These are phyloP conservation scores for Fusarium annulatum DNA, from an alignment of 2,329 filamentous ascomycete genomes.

Conservation along the genomic window DNA sequence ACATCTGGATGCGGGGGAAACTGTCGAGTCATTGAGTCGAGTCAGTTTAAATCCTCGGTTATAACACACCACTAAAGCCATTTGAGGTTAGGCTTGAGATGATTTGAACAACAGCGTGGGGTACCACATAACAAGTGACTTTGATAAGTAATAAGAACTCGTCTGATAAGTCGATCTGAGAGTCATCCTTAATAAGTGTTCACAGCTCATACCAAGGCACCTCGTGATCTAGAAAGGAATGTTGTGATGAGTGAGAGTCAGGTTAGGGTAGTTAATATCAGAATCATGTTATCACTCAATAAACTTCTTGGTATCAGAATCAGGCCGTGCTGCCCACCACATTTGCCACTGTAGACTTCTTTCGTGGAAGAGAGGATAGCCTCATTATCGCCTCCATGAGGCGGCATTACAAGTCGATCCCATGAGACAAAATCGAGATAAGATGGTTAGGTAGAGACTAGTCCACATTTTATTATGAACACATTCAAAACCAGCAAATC, in stretches of 20 bases:
- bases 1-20: background rate
- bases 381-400: background rate
- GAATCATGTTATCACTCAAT: fast-evolving
- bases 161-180: background rate
- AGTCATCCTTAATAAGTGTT: fast-evolving
- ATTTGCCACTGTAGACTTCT: background rate
- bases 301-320: background rate
- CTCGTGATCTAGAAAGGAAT: background rate
- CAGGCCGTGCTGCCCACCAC: background rate
- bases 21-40: constrained; percentile 3
- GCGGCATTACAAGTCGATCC: background rate
- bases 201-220: fast-evolving
- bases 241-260: fast-evolving
- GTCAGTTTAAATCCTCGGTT: background rate
- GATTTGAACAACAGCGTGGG: background rate
- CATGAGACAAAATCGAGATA: background rate
- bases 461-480: background rate
- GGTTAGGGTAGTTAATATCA: background rate
- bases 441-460: background rate
- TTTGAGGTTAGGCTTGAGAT: background rate
- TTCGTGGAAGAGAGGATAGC: background rate
- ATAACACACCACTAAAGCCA: background rate
- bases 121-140: background rate
- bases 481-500: fast-evolving
- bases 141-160: background rate